Evolutionary conservation across 2,329 filamentous ascomycete species (phyloP), one percentile per base, ranked within the genome.

Genomic region (Talaromyces sp.): DNA sequence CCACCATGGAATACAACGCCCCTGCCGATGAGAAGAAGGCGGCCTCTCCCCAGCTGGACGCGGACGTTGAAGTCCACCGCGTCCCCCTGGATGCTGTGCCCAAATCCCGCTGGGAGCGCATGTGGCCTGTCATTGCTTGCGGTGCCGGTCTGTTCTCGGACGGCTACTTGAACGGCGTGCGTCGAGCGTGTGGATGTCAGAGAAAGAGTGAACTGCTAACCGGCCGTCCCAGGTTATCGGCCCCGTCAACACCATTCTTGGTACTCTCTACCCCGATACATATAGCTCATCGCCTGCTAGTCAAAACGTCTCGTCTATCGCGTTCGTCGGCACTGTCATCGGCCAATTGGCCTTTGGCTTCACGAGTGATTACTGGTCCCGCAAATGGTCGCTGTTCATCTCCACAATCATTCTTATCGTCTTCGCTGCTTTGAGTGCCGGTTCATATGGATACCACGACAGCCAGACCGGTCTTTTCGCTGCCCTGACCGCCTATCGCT

Each of bases 111-210:
- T 82, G 80, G 83, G 78, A 85, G 65, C 79, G 84, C 55, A 78
- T 83, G 19, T 87, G 85, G 82, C 91, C 92, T 15, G 89, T 92
- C 0, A 88, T 96, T 67, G 92, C 92, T 51, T 96, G 92, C 71
- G 93, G 93, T 65, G 90, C 92, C 57, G 93, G 93, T 69, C 82
- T 96, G 1, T 96, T 96, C 76, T 92, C 89, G 27, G 93, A 96
- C 74, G 93, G 93, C 17, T 96, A 96, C 74, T 85, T 96, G 72
- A 96, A 96, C 77, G 92, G 91, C 70, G 90, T 92, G 77, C 68
- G 78, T 71, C 54, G 55, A 19, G 15, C 7, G 8, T 22, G 17
- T 11, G 8, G 8, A 22, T 22, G 17, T 10, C 1, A 19, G 22
- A 19, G 19, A 47, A 10, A 22, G 42, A 47, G 17, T 8, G 9